phyloP scores from a whole-genome alignment of 2,329 filamentous ascomycete species.

The Colletotrichum scovillei region DNA sequence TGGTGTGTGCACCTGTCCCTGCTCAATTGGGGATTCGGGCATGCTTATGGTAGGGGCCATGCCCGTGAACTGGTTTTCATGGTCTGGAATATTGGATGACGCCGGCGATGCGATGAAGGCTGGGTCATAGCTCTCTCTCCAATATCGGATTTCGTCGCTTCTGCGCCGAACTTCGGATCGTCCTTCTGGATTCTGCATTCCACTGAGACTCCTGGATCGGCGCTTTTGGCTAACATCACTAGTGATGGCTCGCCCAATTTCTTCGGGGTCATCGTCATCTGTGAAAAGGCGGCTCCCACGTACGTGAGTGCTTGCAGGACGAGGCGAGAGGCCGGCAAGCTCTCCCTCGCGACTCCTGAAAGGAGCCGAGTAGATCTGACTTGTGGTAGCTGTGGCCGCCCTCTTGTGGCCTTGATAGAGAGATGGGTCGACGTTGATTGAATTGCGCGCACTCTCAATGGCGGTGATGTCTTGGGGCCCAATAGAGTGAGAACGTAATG shows the following conservation, averaged over 20 bases:
- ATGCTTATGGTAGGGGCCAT: slow-evolving; percentile 43
- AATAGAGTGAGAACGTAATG: slow-evolving; percentile 71
- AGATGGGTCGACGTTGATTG: slow-evolving; percentile 58
- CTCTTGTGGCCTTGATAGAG: slow-evolving; percentile 49
- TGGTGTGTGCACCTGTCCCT: slow-evolving; percentile 47
- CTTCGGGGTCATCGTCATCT: slow-evolving; percentile 57
- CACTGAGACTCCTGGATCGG: slow-evolving; percentile 68
- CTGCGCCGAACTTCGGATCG: slow-evolving; percentile 55
- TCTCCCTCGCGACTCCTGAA: slow-evolving; percentile 53
- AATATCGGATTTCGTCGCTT: slow-evolving; percentile 73
- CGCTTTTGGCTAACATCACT: slow-evolving; percentile 64
- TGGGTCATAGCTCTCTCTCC: slow-evolving; percentile 70
- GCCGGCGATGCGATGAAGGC: slow-evolving; percentile 60
- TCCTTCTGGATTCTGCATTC: slow-evolving; percentile 22
- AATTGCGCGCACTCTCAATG: slow-evolving; percentile 66
- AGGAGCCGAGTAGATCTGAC: slow-evolving; percentile 49
- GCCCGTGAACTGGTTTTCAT: slow-evolving; percentile 45
- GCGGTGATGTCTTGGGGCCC: slow-evolving; percentile 65
- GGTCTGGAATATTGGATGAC: slow-evolving; percentile 58
- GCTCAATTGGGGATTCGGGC: slow-evolving; percentile 46
- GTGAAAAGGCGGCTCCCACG: slow-evolving; percentile 54
- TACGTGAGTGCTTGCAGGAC: slow-evolving; percentile 70
- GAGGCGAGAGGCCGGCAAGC: slow-evolving; percentile 67
- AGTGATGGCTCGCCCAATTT: slow-evolving; percentile 72
- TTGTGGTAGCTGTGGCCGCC: slow-evolving; percentile 53